A percentile compares a stretch with the other conserved stretches of the same genome.
phyloP scores from a whole-genome alignment of 2,329 filamentous ascomycete species.

The Aspergillus sp. region DNA sequence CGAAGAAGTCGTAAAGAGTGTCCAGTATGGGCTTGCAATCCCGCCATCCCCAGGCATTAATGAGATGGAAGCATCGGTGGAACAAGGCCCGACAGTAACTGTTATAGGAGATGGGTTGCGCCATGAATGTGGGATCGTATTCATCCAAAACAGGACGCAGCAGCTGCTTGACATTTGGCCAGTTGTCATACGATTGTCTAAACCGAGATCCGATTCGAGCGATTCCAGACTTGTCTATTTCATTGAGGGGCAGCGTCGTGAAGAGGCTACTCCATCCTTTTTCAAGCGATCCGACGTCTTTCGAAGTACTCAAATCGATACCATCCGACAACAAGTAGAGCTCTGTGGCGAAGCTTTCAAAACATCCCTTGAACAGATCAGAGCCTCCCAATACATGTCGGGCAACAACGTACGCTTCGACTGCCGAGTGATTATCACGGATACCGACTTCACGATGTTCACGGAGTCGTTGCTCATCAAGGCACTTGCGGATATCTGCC shows the following conservation, averaged over 20 bases:
- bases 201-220: slow-evolving; percentile 37
- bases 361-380: slow-evolving; percentile 23
- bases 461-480: slow-evolving; percentile 39
- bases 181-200: slow-evolving; percentile 40
- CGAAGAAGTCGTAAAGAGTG: slow-evolving; percentile 55
- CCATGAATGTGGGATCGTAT: slow-evolving; percentile 38
- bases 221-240: slow-evolving; percentile 47
- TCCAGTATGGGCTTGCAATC: slow-evolving; percentile 50
- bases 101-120: slow-evolving; percentile 44
- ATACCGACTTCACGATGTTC: slow-evolving; percentile 44
- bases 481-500: slow-evolving; percentile 34
- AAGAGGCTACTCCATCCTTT: slow-evolving; percentile 42
- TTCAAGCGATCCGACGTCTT: slow-evolving; percentile 29
- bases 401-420: slow-evolving; percentile 44
- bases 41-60: slow-evolving; percentile 52
- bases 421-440: slow-evolving; percentile 34
- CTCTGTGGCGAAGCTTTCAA: slow-evolving; percentile 40
- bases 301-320: slow-evolving; percentile 31
- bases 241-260: slow-evolving; percentile 46
- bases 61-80: slow-evolving; percentile 47
- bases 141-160: slow-evolving; percentile 42
- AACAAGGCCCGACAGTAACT: slow-evolving; percentile 49
- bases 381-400: slow-evolving; percentile 36
- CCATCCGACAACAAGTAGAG: slow-evolving; percentile 24
- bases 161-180: slow-evolving; percentile 43